Conservation (phyloP, 208 protist genomes). For the Sergeia podlipaevii region DNA sequence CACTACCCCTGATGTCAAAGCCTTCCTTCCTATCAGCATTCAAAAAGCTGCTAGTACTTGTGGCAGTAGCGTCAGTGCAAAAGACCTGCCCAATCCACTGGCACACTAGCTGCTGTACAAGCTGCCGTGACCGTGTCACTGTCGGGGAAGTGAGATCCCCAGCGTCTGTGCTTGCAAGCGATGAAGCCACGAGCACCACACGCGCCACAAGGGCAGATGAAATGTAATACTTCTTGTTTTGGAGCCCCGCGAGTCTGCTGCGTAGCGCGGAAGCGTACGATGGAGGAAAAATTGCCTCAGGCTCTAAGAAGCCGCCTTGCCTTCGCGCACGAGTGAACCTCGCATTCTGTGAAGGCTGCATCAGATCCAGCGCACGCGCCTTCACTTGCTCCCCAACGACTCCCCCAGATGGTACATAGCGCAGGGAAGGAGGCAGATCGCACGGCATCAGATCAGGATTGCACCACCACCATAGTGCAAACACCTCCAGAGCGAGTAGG, state of each 20-base stretch:
- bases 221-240: conserved; percentile 28
- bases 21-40: no score
- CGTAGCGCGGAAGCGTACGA: conserved; percentile 3
- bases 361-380: background rate
- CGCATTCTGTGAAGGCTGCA: background rate
- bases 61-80: no score
- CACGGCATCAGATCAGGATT: conserved; percentile 63
- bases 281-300: background rate
- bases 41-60: no score
- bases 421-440: conserved; percentile 20
- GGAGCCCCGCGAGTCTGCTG: conserved; percentile 10
- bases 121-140: no score
- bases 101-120: no score
- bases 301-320: conserved; percentile 3
- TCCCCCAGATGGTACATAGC: conserved; percentile 5
- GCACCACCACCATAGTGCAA: conserved; percentile 67
- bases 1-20: no score
- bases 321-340: background rate
- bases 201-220: conserved; percentile 41
- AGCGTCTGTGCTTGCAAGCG: no score
- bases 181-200: conserved; percentile 47
- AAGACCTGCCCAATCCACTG: no score
- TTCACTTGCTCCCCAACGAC: background rate
- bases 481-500: conserved; percentile 40
- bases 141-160: no score